Evolutionary conservation across 441 rosid genomes (phyloP).

Genomic region (Croton laevigatus): DNA sequence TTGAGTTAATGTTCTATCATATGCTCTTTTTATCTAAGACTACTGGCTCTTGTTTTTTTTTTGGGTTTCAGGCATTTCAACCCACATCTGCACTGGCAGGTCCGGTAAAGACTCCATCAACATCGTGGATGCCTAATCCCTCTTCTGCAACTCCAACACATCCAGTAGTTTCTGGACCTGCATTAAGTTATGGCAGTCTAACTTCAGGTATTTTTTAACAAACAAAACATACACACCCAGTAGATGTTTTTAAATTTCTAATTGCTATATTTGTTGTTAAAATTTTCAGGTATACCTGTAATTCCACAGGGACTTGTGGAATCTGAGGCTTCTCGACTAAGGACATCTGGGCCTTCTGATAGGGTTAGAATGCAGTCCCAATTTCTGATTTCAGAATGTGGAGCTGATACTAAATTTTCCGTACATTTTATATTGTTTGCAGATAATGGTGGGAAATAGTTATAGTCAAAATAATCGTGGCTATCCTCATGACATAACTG

Average conservation of each 20-base stretch:
- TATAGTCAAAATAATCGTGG: slow-evolving; percentile 29
- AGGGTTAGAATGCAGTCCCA: slow-evolving; percentile 26
- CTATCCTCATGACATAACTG: slow-evolving; percentile 22
- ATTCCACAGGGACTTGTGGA: slow-evolving; percentile 30
- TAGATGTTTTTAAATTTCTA: background rate
- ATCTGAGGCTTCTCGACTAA: slow-evolving; percentile 31
- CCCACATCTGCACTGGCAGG: slow-evolving; percentile 23
- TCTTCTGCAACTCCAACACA: slow-evolving; percentile 33
- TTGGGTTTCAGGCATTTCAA: slow-evolving; percentile 37
- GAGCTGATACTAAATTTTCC: background rate
- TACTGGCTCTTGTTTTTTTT: background rate
- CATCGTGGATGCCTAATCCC: slow-evolving; percentile 44
- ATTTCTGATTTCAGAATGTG: background rate
- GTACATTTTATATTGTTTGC: slow-evolving; percentile 16
- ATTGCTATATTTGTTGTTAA: background rate
- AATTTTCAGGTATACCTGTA: slow-evolving; percentile 30
- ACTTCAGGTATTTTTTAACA: slow-evolving; percentile 29
- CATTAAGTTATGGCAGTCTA: slow-evolving; percentile 30
- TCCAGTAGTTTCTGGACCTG: slow-evolving; percentile 40
- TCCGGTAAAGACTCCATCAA: slow-evolving; percentile 36
- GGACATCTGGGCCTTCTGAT: slow-evolving; percentile 31
- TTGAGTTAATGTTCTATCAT: slow-evolving; percentile 2
- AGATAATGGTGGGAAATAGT: slow-evolving; percentile 33
- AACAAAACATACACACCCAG: too few relatives aligned
- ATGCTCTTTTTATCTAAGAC: background rate